Evolutionary conservation across 495 filamentous ascomycete genomes (phyloP), one percentile per base, ranked within the genome.

Genomic region (Neurospora pannonica): DNA sequence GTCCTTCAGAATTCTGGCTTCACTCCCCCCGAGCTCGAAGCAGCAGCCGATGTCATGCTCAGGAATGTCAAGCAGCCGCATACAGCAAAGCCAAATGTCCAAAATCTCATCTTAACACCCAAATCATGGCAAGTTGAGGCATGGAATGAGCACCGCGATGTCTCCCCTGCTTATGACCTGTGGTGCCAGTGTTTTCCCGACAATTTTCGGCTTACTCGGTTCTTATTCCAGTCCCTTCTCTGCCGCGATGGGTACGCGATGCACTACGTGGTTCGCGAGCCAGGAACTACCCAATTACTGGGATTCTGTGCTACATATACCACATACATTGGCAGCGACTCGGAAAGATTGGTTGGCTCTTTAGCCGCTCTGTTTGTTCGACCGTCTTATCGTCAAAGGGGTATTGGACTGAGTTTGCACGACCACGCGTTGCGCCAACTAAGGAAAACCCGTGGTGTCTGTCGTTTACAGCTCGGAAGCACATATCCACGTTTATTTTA

Each of bases 281-380:
- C 86, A 5, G 83, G 79, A 70, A 86, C 80, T 17, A 79, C 81
- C 31, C 84, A 85, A 67, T 72, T 90, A 15, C 81, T 90, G 38
- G 89, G 89, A 2, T 89, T 90, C 72, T 88, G 86, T 77, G 88
- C 88, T 28, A 89, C 88, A 21, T 91, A 89, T 80, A 86, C 84
- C 76, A 88, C 83, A 71, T 90, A 87, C 79, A 84, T 81, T 72
- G 87, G 84, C 76, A 83, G 83, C 73, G 85, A 81, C 73, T 84
- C 83, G 31, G 86, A 89, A 74, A 82, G 85, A 71, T 77, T 90
- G 70, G 85, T 90, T 74, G 89, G 88, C 34, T 90, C 88, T 62
- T 74, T 91, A 36, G 88, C 89, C 36, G 82, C 87, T 43, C 81
- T 90, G n/a, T 80, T 91, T 39, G 89, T 90, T 39, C 85, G 82